Evolutionary conservation across 2,329 filamentous ascomycete genomes (phyloP).

Genomic region (Dactylonectria macrodidyma): DNA sequence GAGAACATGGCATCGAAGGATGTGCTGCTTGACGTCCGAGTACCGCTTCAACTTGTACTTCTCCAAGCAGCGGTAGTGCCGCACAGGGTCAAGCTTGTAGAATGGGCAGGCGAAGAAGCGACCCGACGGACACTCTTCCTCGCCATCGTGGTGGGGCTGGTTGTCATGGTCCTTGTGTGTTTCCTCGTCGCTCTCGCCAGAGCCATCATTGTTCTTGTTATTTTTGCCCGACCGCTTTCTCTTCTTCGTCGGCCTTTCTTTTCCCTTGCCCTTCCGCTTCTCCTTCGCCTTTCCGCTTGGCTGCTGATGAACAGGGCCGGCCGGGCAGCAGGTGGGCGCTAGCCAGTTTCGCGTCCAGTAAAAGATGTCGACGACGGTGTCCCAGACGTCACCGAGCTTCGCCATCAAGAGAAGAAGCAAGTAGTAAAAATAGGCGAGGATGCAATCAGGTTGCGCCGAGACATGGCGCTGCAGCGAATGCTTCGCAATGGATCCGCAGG

Average conservation of each 20-base stretch:
- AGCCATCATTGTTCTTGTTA: not conserved
- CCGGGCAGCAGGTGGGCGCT: not conserved
- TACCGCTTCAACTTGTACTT: not conserved
- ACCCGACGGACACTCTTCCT: not conserved
- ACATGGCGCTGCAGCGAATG: not conserved
- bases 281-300: not conserved
- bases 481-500: not conserved
- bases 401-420: not conserved
- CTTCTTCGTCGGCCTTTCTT: not conserved
- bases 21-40: not conserved
- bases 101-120: not conserved
- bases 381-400: not conserved
- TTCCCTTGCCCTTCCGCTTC: not conserved
- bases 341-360: not conserved
- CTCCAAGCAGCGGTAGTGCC: not conserved
- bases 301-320: not conserved
- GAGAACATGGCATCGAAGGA: not conserved
- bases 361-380: too few relatives aligned
- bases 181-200: not conserved
- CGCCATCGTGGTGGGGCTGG: not conserved
- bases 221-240: not conserved
- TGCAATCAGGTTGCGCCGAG: not conserved
- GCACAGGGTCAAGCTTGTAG: not conserved
- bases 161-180: not conserved
- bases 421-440: not conserved